phyloP scores from a whole-genome alignment of 768 basidiomycete genomes.

The Pleurotus salmoneostramineus region DNA sequence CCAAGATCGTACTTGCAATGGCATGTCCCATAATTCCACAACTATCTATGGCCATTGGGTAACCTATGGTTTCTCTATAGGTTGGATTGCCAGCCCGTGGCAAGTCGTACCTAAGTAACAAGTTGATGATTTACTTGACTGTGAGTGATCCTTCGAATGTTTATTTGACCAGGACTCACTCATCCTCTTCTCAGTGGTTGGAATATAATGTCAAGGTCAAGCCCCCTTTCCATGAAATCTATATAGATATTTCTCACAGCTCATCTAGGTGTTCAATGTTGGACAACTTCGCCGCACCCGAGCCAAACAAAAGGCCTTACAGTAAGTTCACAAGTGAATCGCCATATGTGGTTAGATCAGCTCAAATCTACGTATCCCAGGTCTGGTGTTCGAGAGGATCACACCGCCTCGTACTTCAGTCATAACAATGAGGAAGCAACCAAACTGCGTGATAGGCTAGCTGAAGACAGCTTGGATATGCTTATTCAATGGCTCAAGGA shows the following conservation, averaged over 20 bases:
- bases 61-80: conserved; percentile 31
- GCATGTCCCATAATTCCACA: conserved; percentile 32
- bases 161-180: conserved; percentile 11
- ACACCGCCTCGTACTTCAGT: conserved; percentile 88
- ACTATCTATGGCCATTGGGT: not conserved
- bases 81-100: conserved; percentile 97
- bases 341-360: not conserved
- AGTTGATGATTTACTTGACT: conserved; percentile 93
- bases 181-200: conserved; percentile 67
- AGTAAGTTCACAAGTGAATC: conserved; percentile 35
- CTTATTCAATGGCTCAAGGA: conserved; percentile 92
- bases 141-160: conserved; percentile 36
- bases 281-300: conserved; percentile 89
- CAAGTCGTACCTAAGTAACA: conserved; percentile 98
- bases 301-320: conserved; percentile 74
- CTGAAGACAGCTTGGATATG: conserved; percentile 91
- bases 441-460: conserved; percentile 72
- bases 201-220: conserved; percentile 94
- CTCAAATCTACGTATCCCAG: conserved; percentile 25
- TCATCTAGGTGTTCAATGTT: conserved; percentile 90
- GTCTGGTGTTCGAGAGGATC: conserved; percentile 85
- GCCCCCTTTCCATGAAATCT: not conserved
- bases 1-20: conserved; percentile 98
- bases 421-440: conserved; percentile 79
- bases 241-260: not conserved